These are phyloP conservation scores for Thraustotheca clavata DNA, from an alignment of 352 stramenopile genomes.

Conservation along the genomic window DNA sequence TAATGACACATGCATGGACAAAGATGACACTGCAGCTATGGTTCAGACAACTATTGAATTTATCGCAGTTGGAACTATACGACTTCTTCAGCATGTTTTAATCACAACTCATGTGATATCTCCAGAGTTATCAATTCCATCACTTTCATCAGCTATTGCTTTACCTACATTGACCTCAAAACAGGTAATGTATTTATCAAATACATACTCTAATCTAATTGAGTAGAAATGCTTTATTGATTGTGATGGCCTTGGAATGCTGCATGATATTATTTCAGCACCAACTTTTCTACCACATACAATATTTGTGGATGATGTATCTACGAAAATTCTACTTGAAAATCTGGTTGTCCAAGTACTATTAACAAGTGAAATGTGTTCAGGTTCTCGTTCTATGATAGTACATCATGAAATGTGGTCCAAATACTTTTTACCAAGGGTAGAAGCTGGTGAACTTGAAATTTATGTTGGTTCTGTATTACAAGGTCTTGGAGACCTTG, in stretches of 20 bases:
- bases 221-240: constrained; percentile 17
- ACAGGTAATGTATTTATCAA: not conserved
- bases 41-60: not conserved
- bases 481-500: not conserved
- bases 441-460: not conserved
- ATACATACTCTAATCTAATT: not conserved
- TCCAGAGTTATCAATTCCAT: not conserved
- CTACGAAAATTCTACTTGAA: not conserved
- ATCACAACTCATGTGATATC: too few relatives aligned
- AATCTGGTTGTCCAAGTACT: not conserved
- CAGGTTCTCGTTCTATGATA: not conserved
- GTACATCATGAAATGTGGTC: constrained; percentile 9
- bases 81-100: not conserved
- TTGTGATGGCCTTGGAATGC: constrained; percentile 10
- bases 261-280: constrained; percentile 3
- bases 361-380: not conserved
- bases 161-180: not conserved
- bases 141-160: not conserved
- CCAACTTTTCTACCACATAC: not conserved
- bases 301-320: not conserved
- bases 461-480: not conserved
- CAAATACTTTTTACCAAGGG: not conserved
- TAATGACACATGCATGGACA: constrained; percentile 9
- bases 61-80: not conserved
- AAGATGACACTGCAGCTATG: not conserved